phyloP scores from a whole-genome alignment of 2,329 filamentous ascomycete genomes.

The Fusarium foetens region DNA sequence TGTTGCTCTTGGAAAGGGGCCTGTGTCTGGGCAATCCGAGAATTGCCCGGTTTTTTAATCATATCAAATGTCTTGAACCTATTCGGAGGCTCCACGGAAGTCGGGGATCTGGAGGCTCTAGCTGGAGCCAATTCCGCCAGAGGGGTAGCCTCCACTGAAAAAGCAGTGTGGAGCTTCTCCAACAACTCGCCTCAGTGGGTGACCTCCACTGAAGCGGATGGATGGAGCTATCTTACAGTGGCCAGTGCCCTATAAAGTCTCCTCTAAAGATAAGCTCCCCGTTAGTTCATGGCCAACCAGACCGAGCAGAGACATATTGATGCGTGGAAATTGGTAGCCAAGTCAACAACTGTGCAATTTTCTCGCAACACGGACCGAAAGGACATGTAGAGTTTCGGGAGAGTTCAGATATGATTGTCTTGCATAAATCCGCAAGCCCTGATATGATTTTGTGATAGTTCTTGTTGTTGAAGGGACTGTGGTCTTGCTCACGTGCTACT shows the following conservation, averaged over 20 bases:
- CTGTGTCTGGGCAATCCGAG: not conserved
- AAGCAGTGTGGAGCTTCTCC: slow-evolving; percentile 36
- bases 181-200: slow-evolving; percentile 19
- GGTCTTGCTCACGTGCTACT: not conserved
- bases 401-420: not conserved
- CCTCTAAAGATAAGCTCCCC: slow-evolving; percentile 8
- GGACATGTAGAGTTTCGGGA: not conserved
- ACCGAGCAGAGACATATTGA: slow-evolving; percentile 8
- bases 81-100: not conserved
- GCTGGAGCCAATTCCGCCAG: slow-evolving; percentile 10
- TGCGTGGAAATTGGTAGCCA: slow-evolving; percentile 5
- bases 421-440: not conserved
- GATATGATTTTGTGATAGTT: not conserved
- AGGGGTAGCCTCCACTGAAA: slow-evolving; percentile 36
- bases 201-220: slow-evolving; percentile 8
- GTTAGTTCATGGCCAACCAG: slow-evolving; percentile 27
- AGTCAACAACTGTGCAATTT: not conserved
- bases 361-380: not conserved
- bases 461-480: not conserved
- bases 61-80: not conserved
- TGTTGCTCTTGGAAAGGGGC: not conserved
- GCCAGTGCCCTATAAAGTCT: slow-evolving; percentile 17
- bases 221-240: slow-evolving; percentile 15
- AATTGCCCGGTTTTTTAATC: not conserved
- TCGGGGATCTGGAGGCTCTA: slow-evolving; percentile 11